These are phyloP conservation scores for Blastocystis hominis DNA, from an alignment of 352 stramenopile species.

Conservation along the genomic window DNA sequence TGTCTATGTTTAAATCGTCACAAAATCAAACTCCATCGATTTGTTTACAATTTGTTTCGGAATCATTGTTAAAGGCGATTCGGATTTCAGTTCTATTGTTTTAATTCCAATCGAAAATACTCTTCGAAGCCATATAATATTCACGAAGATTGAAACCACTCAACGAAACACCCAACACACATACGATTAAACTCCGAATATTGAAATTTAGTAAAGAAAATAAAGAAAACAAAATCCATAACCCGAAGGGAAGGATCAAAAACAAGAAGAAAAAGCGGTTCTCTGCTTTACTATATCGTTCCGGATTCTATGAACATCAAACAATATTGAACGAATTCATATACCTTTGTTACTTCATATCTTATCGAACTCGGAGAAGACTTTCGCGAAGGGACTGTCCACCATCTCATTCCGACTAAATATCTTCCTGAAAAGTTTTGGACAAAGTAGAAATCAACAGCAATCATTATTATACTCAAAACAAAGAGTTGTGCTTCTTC, in stretches of 20 bases:
- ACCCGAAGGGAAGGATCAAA: neutral
- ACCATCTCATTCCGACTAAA: conserved; percentile 2
- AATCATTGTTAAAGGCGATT: neutral
- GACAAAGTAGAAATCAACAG: neutral
- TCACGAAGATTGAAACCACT: neutral
- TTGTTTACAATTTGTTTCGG: neutral
- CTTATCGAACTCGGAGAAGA: neutral
- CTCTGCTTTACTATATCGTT: neutral
- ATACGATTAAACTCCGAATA: neutral
- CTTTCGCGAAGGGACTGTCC: neutral
- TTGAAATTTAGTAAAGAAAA: neutral
- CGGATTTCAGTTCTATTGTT: neutral
- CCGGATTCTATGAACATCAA: neutral
- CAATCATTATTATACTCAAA: neutral
- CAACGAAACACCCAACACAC: neutral
- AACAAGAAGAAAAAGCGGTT: neutral
- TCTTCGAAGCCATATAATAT: neutral
- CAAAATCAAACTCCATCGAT: neutral
- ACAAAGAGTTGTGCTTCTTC: neutral
- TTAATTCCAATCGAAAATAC: neutral
- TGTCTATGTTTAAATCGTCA: neutral
- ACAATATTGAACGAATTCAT: neutral
- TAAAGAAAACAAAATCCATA: neutral
- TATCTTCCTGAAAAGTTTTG: conserved; percentile 5
- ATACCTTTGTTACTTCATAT: conserved; percentile 15